Percentiles rank a stretch among this genome's conserved stretches.
These are phyloP conservation scores for Pestalotiopsis sp. DNA, from an alignment of 2,329 filamentous ascomycete genomes.

Conservation along the genomic window DNA sequence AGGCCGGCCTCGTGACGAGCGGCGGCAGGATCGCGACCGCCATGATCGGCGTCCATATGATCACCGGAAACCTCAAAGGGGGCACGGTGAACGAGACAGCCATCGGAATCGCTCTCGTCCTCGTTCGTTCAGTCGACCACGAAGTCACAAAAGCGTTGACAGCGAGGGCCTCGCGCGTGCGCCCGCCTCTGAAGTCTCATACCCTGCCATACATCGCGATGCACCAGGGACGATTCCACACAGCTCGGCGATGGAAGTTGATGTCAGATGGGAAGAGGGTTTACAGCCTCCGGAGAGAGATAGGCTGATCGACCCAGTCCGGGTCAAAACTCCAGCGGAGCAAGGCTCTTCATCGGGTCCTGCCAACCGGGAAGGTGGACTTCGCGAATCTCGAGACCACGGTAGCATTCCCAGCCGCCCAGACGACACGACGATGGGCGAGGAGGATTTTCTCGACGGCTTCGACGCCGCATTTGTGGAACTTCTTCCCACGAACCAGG, in stretches of 20 bases:
- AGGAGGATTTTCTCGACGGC: conserved; percentile 27
- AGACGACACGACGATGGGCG: background rate
- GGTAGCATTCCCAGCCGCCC: background rate
- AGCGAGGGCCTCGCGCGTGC: background rate
- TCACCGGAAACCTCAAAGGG: background rate
- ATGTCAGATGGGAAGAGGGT: background rate
- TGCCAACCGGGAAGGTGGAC: background rate
- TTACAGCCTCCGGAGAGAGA: background rate
- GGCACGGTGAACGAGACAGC: background rate
- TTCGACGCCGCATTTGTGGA: conserved; percentile 30
- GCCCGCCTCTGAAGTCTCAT: background rate
- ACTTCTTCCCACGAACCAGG: conserved; percentile 18
- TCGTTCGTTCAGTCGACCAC: background rate
- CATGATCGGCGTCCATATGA: conserved; percentile 2
- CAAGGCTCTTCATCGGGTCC: background rate
- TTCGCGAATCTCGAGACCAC: background rate
- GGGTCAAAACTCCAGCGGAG: background rate
- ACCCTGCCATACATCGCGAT: background rate
- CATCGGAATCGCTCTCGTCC: background rate
- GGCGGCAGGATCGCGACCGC: conserved; percentile 3
- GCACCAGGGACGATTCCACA: background rate
- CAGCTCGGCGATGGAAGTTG: background rate
- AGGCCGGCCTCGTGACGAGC: background rate
- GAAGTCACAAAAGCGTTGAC: background rate
- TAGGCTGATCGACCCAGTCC: background rate